phyloP scores from a whole-genome alignment of 176 grass and related monocot genomes.

The Oryza glumipatula region DNA sequence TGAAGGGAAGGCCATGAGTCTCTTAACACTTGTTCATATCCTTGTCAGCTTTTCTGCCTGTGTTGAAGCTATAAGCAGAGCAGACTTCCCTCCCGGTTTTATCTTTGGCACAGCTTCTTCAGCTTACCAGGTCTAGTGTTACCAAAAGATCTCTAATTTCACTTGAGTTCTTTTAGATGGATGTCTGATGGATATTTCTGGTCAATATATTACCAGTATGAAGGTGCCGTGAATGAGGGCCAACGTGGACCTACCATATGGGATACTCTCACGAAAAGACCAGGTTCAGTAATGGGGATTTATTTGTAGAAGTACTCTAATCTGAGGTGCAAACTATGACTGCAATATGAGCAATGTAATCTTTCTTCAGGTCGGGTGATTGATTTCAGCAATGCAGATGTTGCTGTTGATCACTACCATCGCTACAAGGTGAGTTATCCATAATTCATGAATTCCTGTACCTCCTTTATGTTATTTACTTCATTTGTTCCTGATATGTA shows the following conservation, averaged over 20 bases:
- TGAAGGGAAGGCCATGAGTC: constrained; percentile 48
- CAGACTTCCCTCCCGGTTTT: constrained; percentile 85
- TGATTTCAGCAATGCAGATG: constrained; percentile 95
- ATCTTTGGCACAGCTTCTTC: constrained; percentile 96
- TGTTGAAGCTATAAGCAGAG: constrained; percentile 67
- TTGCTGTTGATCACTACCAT: constrained; percentile 96
- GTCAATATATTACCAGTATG: constrained; percentile 59
- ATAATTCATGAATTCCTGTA: background rate
- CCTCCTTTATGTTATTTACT: constrained; percentile 32
- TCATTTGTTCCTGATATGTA: constrained; percentile 1
- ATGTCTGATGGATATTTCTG: constrained; percentile 18
- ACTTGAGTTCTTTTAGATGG: background rate
- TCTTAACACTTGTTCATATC: constrained; percentile 46
- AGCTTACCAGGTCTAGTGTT: constrained; percentile 72
- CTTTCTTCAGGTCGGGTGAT: constrained; percentile 72
- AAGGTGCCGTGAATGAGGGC: constrained; percentile 88
- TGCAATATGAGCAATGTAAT: constrained; percentile 18
- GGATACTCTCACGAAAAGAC: constrained; percentile 76
- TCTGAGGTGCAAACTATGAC: constrained; percentile 25
- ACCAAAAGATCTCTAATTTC: constrained; percentile 19
- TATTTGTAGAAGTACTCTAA: background rate
- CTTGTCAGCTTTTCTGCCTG: constrained; percentile 55
- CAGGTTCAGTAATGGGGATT: constrained; percentile 53
- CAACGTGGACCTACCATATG: constrained; percentile 86
- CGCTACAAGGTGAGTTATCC: constrained; percentile 73